Evolutionary conservation across 306 rosid genomes (phyloP).

Genomic region (Vicia faba): DNA sequence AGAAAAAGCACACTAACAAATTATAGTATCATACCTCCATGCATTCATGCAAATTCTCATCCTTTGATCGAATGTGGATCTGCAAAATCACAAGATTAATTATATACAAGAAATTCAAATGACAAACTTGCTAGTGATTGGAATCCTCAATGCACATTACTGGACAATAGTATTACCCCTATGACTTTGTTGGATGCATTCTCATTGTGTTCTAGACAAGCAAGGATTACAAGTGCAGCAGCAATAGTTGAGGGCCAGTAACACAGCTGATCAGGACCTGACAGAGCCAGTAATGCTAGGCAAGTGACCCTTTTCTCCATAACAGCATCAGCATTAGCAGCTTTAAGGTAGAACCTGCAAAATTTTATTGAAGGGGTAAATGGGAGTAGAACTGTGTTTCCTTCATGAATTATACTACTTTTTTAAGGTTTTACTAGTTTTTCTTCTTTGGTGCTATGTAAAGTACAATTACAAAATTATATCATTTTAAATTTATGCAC

Average conservation of each 20-base stretch:
- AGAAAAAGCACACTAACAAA: slow-evolving; percentile 5
- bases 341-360: slow-evolving; percentile 82
- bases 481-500: slow-evolving; percentile 3
- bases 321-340: slow-evolving; percentile 64
- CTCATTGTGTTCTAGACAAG: slow-evolving; percentile 58
- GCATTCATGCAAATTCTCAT: slow-evolving; percentile 72
- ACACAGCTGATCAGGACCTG: slow-evolving; percentile 58
- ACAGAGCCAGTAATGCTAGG: slow-evolving; percentile 66
- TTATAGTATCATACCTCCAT: slow-evolving; percentile 60
- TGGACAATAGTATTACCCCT: slow-evolving; percentile 49
- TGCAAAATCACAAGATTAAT: slow-evolving; percentile 54
- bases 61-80: slow-evolving; percentile 82
- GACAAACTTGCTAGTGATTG: neutral
- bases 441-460: neutral
- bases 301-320: slow-evolving; percentile 73
- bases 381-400: slow-evolving; percentile 9
- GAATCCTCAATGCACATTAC: neutral
- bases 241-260: slow-evolving; percentile 95
- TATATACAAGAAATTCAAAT: slow-evolving; percentile 13
- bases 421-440: slow-evolving; percentile 2
- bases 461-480: neutral
- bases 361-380: slow-evolving; percentile 24
- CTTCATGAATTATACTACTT: slow-evolving; percentile 10
- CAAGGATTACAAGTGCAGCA: slow-evolving; percentile 85
- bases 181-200: slow-evolving; percentile 58